phyloP scores from a whole-genome alignment of 2,329 filamentous ascomycete genomes.

The Dendrostoma leiphaemia region DNA sequence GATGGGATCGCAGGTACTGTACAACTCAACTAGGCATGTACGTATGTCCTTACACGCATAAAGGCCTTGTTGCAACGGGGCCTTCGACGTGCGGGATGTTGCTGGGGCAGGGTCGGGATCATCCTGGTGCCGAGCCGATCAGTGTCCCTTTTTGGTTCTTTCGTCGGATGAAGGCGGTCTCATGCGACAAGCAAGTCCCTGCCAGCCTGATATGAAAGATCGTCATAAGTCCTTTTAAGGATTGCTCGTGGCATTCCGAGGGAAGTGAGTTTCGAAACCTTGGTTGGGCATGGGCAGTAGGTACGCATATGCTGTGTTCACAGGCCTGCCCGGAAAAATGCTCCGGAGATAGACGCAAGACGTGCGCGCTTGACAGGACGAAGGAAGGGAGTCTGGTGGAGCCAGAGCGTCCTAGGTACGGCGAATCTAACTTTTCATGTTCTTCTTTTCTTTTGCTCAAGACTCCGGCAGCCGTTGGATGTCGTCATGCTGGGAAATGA shows the following conservation, averaged over 20 bases:
- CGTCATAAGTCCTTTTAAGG: neutral
- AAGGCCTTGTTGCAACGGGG: too few relatives aligned
- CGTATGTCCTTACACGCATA: too few relatives aligned
- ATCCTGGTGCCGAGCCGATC: conserved; percentile 7
- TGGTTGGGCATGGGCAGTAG: too few relatives aligned
- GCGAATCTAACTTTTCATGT: too few relatives aligned
- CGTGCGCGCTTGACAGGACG: too few relatives aligned
- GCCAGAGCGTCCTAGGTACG: too few relatives aligned
- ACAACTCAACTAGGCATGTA: too few relatives aligned
- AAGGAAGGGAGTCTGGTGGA: neutral
- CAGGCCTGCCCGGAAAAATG: neutral
- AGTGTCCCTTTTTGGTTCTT: conserved; percentile 9
- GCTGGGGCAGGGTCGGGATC: conserved; percentile 9
- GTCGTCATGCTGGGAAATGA: neutral
- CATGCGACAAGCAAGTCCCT: conserved; percentile 9
- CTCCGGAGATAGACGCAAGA: too few relatives aligned
- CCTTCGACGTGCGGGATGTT: conserved; percentile 16
- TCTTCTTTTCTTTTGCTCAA: neutral
- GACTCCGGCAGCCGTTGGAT: neutral
- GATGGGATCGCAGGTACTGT: too few relatives aligned
- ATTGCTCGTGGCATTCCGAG: neutral
- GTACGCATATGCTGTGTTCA: neutral
- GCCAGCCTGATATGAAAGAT: neutral
- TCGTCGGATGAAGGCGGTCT: neutral
- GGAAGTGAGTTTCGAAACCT: neutral